Evolutionary conservation across 1,284 basidiomycete genomes (phyloP), one percentile per base, ranked within the genome.

Genomic region (Ustilago curta): DNA sequence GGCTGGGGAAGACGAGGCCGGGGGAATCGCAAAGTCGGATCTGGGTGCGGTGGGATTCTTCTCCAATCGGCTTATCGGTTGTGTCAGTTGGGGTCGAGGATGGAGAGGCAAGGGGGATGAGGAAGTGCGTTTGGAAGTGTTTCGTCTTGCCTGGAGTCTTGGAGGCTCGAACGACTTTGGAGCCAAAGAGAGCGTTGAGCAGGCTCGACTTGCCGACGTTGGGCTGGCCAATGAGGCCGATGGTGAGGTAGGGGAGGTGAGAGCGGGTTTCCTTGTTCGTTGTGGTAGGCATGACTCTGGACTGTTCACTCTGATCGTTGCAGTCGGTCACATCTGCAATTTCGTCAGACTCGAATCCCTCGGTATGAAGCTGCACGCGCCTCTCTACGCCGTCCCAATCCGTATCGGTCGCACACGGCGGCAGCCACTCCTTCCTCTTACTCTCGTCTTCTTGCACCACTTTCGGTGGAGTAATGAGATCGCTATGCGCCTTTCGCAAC

Each of bases 81-180:
- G 19, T n/a, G 25, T 76, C 93, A 94, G 84, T 94, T 92, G 27
- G 93, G 92, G 32, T 95, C 5, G 64, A 45, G 16, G 43, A 31
- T 27, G 88, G 51, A 92, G 91, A 65, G 95, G 88, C 68, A 92
- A 90, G 1, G 88, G 86, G 44, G 91, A 93, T 91, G 91, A 95
- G 84, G 91, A 95, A 51, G 94, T 88, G 73, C 0, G 94, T 95
- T 85, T 96, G 93, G 83, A 94, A 95, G 83, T 95, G 93, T 85
- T 95, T 96, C 2, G 93, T 96, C 88, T 97, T 97, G 63, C 95
- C 95, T 1, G 95, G 94, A 0, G 93, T 96, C 70, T 91, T 90
- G 4, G 92, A 94, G 4, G 94, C 93, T 70, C 91, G 89, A 1
- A 96, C 94, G 82, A 90, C 91, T 54, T 88, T 89, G n/a, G 87